A percentile compares a stretch with the other conserved stretches of the same genome.
phyloP scores from a whole-genome alignment of 192 early-diverging fungal species.

The Linnemannia elongata region DNA sequence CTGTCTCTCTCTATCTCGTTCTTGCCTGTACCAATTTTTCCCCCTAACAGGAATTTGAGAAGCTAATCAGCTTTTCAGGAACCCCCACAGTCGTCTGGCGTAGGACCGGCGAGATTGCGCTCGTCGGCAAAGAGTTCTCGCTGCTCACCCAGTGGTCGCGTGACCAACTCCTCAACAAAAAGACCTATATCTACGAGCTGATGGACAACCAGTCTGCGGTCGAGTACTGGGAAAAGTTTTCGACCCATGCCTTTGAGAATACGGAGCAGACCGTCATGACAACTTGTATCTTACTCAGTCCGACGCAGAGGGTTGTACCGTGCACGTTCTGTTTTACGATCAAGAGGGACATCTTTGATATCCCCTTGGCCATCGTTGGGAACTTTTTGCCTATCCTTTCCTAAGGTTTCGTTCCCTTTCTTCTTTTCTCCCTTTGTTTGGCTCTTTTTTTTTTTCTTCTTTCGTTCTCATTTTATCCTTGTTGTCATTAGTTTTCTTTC shows the following conservation, averaged over 20 bases:
- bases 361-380: constrained; percentile 88
- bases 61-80: constrained; percentile 94
- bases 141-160: constrained; percentile 93
- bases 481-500: constrained; percentile 5
- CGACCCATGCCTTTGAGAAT: constrained; percentile 93
- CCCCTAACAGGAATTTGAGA: constrained; percentile 85
- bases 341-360: constrained; percentile 96
- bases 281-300: constrained; percentile 87
- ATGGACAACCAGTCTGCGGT: constrained; percentile 95
- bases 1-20: background rate
- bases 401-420: background rate
- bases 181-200: constrained; percentile 89
- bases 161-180: constrained; percentile 83
- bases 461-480: constrained; percentile 5
- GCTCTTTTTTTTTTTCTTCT: background rate
- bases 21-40: background rate
- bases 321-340: constrained; percentile 97
- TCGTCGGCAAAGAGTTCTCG: constrained; percentile 97
- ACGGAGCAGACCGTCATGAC: constrained; percentile 91
- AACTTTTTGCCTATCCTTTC: constrained; percentile 64
- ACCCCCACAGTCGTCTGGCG: constrained; percentile 98
- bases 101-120: constrained; percentile 93
- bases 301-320: constrained; percentile 78
- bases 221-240: constrained; percentile 96
- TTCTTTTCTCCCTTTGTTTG: background rate